A percentile compares a stretch with the other conserved stretches of the same genome.
Conservation (phyloP, 1,284 basidiomycete genomes). For the Veloboletus limbatus region DNA sequence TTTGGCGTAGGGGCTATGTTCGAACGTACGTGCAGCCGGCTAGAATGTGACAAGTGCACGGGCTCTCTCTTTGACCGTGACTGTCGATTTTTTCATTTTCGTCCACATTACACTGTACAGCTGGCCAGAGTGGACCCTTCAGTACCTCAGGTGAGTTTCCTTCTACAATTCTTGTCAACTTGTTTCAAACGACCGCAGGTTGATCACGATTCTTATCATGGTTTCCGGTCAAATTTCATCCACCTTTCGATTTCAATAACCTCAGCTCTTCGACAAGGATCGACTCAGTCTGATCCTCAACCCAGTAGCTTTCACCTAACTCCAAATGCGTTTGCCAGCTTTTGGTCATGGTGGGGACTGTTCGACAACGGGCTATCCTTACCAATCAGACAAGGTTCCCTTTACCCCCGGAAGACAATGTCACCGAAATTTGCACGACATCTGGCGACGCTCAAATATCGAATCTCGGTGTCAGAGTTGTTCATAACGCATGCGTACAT, state of each 20-base stretch:
- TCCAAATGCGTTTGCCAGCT: slow-evolving; percentile 85
- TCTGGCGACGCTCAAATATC: slow-evolving; percentile 92
- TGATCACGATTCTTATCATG: slow-evolving; percentile 76
- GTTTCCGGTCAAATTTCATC: slow-evolving; percentile 92
- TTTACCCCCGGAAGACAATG: slow-evolving; percentile 72
- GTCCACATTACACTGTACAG: slow-evolving; percentile 79
- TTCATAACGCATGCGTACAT: slow-evolving; percentile 89
- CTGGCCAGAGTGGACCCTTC: slow-evolving; percentile 54
- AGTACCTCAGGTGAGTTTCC: slow-evolving; percentile 44
- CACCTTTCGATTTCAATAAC: slow-evolving; percentile 89
- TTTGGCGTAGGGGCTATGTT: slow-evolving; percentile 87
- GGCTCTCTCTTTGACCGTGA: slow-evolving; percentile 69
- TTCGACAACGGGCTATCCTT: slow-evolving; percentile 82
- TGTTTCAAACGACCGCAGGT: slow-evolving; percentile 35
- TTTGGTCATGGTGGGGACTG: slow-evolving; percentile 89
- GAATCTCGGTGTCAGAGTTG: slow-evolving; percentile 74
- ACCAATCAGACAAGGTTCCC: slow-evolving; percentile 83
- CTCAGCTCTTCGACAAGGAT: slow-evolving; percentile 48
- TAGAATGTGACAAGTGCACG: slow-evolving; percentile 66
- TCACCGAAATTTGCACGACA: slow-evolving; percentile 91
- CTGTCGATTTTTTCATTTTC: slow-evolving; percentile 83
- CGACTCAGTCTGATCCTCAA: slow-evolving; percentile 14
- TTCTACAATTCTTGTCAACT: neutral
- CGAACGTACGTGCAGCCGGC: slow-evolving; percentile 77
- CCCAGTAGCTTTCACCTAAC: slow-evolving; percentile 85